Conservation (phyloP, 176 grass and related monocot species). For the Oryza glumipatula region DNA sequence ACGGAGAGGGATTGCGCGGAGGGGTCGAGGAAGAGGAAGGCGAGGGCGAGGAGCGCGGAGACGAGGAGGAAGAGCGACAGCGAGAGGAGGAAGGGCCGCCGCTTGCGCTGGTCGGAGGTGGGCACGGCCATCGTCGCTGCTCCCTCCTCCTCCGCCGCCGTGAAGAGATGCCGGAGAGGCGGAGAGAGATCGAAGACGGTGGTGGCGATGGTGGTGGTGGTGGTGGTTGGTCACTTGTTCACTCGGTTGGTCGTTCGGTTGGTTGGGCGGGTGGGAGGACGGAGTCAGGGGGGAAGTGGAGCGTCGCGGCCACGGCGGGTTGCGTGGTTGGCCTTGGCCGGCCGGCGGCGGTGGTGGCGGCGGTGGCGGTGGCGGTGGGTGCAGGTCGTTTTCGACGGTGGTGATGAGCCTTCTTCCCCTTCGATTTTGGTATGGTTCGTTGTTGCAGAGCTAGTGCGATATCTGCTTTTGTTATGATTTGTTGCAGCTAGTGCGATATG, state of each 20-base stretch:
- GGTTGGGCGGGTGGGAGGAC: background rate
- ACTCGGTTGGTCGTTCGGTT: background rate
- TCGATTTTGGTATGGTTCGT: background rate
- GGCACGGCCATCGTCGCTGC: slow-evolving; percentile 44
- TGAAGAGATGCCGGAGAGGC: background rate
- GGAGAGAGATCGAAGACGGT: background rate
- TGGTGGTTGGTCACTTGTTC: background rate
- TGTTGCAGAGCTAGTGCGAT: background rate
- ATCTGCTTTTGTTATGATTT: no score
- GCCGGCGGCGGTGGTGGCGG: slow-evolving; percentile 6
- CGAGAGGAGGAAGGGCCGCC: slow-evolving; percentile 51
- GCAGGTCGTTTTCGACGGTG: slow-evolving; percentile 21
- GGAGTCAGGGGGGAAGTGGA: slow-evolving; percentile 21
- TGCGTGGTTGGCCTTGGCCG: background rate
- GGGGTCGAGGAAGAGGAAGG: slow-evolving; percentile 51
- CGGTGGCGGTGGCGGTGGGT: slow-evolving; percentile 18
- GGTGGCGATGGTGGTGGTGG: background rate
- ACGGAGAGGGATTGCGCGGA: slow-evolving; percentile 21
- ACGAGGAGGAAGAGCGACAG: slow-evolving; percentile 53
- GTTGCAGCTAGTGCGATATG: no score
- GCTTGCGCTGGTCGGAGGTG: slow-evolving; percentile 48
- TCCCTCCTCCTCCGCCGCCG: background rate
- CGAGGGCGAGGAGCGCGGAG: slow-evolving; percentile 46
- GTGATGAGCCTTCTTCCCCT: background rate
- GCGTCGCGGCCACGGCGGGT: slow-evolving; percentile 30